These are phyloP conservation scores for Daldinia loculata DNA, from an alignment of 495 filamentous ascomycete genomes.

Conservation along the genomic window DNA sequence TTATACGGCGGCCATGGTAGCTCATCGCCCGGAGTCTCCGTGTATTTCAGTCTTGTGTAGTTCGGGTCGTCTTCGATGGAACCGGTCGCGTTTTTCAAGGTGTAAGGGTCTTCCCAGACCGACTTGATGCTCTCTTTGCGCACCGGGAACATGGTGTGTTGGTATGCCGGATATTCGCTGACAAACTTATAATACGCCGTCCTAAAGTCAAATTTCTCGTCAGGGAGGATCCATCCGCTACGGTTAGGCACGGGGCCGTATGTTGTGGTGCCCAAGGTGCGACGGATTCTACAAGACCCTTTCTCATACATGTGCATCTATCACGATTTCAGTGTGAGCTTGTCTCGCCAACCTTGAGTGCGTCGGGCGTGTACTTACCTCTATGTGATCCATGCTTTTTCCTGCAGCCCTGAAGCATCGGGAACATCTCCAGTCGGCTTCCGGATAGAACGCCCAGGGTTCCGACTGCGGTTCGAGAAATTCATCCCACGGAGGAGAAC, in stretches of 20 bases:
- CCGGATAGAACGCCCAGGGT: not conserved
- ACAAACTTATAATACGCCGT: slow-evolving; percentile 21
- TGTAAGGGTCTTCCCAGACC: slow-evolving; percentile 1
- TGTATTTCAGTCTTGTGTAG: not conserved
- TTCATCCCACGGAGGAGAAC: slow-evolving; percentile 9
- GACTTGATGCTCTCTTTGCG: not conserved
- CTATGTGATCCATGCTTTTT: not conserved
- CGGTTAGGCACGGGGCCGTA: slow-evolving; percentile 14
- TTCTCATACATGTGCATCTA: slow-evolving; percentile 13
- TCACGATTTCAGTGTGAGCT: slow-evolving; percentile 7
- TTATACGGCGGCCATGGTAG: slow-evolving; percentile 32
- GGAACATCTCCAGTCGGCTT: slow-evolving; percentile 22
- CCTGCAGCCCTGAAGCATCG: slow-evolving; percentile 31
- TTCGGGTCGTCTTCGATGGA: slow-evolving; percentile 22
- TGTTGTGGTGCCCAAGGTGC: slow-evolving; percentile 4
- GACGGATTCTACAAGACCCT: slow-evolving; percentile 27
- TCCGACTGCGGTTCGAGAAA: not conserved
- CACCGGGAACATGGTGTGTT: slow-evolving; percentile 27
- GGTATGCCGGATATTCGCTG: slow-evolving; percentile 18
- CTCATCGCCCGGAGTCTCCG: not conserved
- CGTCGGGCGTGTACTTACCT: slow-evolving; percentile 9
- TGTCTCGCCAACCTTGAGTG: no score
- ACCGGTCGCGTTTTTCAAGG: not conserved
- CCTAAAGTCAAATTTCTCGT: slow-evolving; percentile 6
- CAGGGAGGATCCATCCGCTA: slow-evolving; percentile 26